phyloP scores from a whole-genome alignment of 768 basidiomycete genomes.

The Kwoniella bestiolae region DNA sequence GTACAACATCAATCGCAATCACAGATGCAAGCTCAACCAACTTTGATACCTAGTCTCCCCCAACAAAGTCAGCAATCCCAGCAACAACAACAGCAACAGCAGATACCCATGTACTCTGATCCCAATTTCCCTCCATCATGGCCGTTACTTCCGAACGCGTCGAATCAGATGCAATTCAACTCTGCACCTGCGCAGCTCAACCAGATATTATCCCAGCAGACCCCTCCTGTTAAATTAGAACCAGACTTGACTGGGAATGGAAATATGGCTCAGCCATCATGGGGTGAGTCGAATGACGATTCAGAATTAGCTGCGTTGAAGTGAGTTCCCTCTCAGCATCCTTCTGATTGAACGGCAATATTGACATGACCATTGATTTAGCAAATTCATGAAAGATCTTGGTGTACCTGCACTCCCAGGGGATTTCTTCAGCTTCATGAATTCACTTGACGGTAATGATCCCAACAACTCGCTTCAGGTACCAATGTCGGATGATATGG shows the following conservation, averaged over 20 bases:
- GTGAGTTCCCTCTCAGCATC: slow-evolving; percentile 21
- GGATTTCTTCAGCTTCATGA: slow-evolving; percentile 40
- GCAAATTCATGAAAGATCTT: slow-evolving; percentile 47
- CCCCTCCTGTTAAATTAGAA: slow-evolving; percentile 1
- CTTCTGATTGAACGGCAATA: not conserved
- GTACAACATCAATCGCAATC: not conserved
- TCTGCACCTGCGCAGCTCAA: slow-evolving; percentile 17
- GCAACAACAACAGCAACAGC: slow-evolving; percentile 7
- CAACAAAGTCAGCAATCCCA: slow-evolving; percentile 28
- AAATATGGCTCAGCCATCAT: slow-evolving; percentile 12
- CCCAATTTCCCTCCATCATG: slow-evolving; percentile 49
- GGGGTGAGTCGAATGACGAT: slow-evolving; percentile 35
- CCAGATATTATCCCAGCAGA: slow-evolving; percentile 4
- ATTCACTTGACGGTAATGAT: slow-evolving; percentile 15
- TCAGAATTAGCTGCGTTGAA: slow-evolving; percentile 45
- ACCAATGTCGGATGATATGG: not conserved
- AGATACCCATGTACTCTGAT: slow-evolving; percentile 38
- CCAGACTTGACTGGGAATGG: slow-evolving; percentile 15
- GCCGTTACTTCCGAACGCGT: slow-evolving; percentile 45
- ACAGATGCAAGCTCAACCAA: slow-evolving; percentile 11
- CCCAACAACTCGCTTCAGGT: slow-evolving; percentile 6
- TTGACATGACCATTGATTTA: slow-evolving; percentile 12
- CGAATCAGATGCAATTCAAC: slow-evolving; percentile 13
- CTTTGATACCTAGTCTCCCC: slow-evolving; percentile 11
- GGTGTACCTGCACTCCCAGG: slow-evolving; percentile 46